These are phyloP conservation scores for Peterozyma toletana DNA, from an alignment of 805 yeast species.

Conservation along the genomic window DNA sequence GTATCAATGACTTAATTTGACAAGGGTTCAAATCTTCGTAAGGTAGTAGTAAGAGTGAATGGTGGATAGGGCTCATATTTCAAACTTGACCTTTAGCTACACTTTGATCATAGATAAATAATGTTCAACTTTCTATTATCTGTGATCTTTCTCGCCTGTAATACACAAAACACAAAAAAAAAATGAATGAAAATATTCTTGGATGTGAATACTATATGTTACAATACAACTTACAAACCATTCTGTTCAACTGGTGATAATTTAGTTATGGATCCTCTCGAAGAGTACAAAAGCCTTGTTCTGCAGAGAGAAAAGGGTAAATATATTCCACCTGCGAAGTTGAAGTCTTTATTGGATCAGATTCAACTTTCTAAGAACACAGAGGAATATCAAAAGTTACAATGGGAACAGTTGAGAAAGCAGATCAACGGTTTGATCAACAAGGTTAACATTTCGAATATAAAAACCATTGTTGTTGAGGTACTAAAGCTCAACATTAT, in stretches of 20 bases:
- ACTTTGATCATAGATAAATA: too few relatives aligned
- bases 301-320: conserved; percentile 21
- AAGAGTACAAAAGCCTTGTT: not conserved
- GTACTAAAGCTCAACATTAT: conserved; percentile 51
- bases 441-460: conserved; percentile 35
- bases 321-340: conserved; percentile 48
- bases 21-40: too few relatives aligned
- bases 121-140: too few relatives aligned
- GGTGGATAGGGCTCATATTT: too few relatives aligned
- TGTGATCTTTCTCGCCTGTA: too few relatives aligned
- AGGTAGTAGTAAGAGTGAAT: too few relatives aligned
- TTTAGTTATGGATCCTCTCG: not conserved
- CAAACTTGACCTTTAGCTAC: too few relatives aligned
- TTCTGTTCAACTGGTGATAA: conserved; percentile 1
- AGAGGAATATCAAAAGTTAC: conserved; percentile 38
- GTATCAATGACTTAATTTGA: too few relatives aligned
- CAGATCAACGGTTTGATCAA: conserved; percentile 41
- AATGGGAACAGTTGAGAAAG: conserved; percentile 50
- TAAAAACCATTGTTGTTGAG: conserved; percentile 38
- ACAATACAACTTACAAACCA: not conserved
- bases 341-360: conserved; percentile 31
- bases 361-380: conserved; percentile 10
- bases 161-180: not conserved
- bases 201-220: not conserved
- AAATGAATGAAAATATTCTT: not conserved